Percentiles rank a stretch among this genome's conserved stretches.
These are phyloP conservation scores for Beauveria sp. DNA, from an alignment of 2,329 filamentous ascomycete genomes.

Conservation along the genomic window DNA sequence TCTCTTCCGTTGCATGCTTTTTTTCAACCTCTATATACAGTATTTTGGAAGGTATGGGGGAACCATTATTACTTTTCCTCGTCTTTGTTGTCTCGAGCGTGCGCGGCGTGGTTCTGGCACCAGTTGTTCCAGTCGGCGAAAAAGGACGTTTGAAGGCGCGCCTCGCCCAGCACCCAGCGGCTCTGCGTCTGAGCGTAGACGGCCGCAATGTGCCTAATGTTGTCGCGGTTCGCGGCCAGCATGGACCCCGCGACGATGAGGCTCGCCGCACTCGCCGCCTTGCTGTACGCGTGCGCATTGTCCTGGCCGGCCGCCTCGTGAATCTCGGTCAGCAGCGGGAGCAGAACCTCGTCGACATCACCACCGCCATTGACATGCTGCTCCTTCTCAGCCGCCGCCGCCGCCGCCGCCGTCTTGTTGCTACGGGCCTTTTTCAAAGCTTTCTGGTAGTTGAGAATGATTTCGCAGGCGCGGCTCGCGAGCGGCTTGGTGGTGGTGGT, in stretches of 20 bases:
- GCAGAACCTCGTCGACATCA: conserved; percentile 38
- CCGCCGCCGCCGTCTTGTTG: conserved; percentile 27
- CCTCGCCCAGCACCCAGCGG: conserved; percentile 49
- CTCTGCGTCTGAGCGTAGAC: conserved; percentile 57
- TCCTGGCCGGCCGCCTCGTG: conserved; percentile 60
- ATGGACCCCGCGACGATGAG: conserved; percentile 59
- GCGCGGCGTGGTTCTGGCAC: conserved; percentile 46
- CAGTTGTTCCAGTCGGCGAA: conserved; percentile 71
- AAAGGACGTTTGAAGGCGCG: conserved; percentile 56
- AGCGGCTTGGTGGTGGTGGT: conserved; percentile 72
- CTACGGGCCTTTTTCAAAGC: conserved; percentile 50
- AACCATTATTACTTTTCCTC: not conserved
- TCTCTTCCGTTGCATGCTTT: not conserved
- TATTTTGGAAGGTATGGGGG: not conserved
- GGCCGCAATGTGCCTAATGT: conserved; percentile 47
- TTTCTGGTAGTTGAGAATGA: conserved; percentile 66
- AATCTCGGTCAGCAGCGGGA: conserved; percentile 55
- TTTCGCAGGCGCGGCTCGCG: conserved; percentile 61
- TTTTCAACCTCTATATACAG: not conserved
- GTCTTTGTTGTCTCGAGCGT: conserved; percentile 18
- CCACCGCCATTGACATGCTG: not conserved
- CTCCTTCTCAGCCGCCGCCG: conserved; percentile 25
- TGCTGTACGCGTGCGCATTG: conserved; percentile 62
- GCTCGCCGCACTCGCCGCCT: conserved; percentile 66
- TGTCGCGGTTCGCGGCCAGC: conserved; percentile 44